Base-by-base conservation (phyloP, 306 rosid genomes). In the Prunus kanzakura region DNA sequence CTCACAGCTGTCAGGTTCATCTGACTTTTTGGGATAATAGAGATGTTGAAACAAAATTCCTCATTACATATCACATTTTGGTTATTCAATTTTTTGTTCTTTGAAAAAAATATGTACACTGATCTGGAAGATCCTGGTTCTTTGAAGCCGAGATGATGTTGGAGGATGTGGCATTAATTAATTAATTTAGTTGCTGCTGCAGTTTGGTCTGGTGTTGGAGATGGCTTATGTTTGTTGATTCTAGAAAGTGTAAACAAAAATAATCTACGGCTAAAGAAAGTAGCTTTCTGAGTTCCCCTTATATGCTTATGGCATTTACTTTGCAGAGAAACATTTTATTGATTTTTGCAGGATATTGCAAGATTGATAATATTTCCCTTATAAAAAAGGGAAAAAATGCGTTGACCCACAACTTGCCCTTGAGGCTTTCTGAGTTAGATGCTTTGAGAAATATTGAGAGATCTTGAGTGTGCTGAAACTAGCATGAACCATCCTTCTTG, bases 21-120 rank as follows among this genome's bases (percentile, higher is more conserved):
- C 77, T 69, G 61, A 58, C 45, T 23, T 73, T 49, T 79, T 46
- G 46, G 71, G 57, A 72, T 51, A 64, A 64, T 66, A 35, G 58
- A 73, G 82, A 61, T 67, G 64, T 61, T 79, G 52, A 51, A 62
- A 67, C 43, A 76, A 65, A 30, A 11, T 20, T 60, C 65, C 68
- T 43, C 83, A 18, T 51, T 46, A 12, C 72, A 22, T 43, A 45
- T 62, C 67, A 45, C 25, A 73, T 47, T 75, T 76, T 60, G 71
- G 61, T 58, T 45, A 9, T 64, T 64, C 49, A 29, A 67, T 54
- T n/a, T 70, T 75, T 71, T 49, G 29, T 30, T 82, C 70, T 63
- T 47, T 46, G 72, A 67, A 74, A 62, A 38, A 38, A 38, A 38
- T 38, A 38, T 1, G 43, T 38, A 38, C 43, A 1, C 43, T 38